phyloP scores from a whole-genome alignment of 1,139 yeast genomes.

The Lodderomyces beijingensis region DNA sequence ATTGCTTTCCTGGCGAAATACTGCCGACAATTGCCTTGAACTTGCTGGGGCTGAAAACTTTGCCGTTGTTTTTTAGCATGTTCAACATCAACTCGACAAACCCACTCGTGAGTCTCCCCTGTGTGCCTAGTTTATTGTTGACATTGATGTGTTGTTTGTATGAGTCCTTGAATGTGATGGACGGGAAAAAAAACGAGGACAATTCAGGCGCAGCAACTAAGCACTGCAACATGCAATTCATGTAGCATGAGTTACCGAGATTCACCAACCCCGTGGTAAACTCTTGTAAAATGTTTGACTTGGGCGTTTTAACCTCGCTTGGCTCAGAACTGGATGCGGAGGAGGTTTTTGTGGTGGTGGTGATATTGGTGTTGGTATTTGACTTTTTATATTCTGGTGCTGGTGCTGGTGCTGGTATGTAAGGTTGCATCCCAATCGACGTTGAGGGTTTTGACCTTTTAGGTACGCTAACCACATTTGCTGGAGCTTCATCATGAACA shows the following conservation, averaged over 20 bases:
- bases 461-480: neutral
- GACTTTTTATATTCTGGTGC: neutral
- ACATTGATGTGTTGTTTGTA: conserved; percentile 72
- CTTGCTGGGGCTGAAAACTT: conserved; percentile 50
- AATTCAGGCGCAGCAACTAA: conserved; percentile 47
- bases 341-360: conserved; percentile 4
- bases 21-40: conserved; percentile 66
- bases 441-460: neutral
- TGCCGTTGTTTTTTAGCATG: conserved; percentile 49
- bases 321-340: conserved; percentile 14
- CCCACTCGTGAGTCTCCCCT: conserved; percentile 72
- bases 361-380: conserved; percentile 3
- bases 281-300: conserved; percentile 23
- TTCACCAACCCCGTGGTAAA: conserved; percentile 64
- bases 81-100: conserved; percentile 64
- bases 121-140: conserved; percentile 74
- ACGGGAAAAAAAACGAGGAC: conserved; percentile 38
- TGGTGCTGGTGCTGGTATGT: conserved; percentile 1
- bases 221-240: conserved; percentile 90
- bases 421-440: conserved; percentile 5
- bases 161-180: conserved; percentile 26
- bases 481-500: neutral
- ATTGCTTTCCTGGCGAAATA: conserved; percentile 56
- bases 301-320: conserved; percentile 6
- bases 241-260: conserved; percentile 89